These are phyloP conservation scores for Scheffersomyces coipomensis DNA, from an alignment of 805 yeast species.

Conservation along the genomic window DNA sequence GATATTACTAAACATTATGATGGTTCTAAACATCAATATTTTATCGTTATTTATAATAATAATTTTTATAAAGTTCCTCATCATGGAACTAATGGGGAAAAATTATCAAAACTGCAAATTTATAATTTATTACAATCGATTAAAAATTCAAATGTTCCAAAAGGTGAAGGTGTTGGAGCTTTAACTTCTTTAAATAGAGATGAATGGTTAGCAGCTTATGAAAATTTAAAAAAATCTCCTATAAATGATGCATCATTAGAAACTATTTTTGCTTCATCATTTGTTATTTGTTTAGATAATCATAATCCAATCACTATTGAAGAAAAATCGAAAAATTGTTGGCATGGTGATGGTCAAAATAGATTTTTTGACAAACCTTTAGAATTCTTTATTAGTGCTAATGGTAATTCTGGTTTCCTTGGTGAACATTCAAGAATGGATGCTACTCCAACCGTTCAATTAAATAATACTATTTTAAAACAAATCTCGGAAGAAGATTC, in stretches of 20 bases:
- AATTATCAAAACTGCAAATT: conserved; percentile 47
- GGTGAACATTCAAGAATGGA: conserved; percentile 99
- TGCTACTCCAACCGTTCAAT: conserved; percentile 89
- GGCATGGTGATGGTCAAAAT: conserved; percentile 96
- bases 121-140: conserved; percentile 61
- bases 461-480: conserved; percentile 73
- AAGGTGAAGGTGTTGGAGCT: conserved; percentile 65
- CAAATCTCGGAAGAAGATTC: conserved; percentile 49
- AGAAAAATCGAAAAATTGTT: conserved; percentile 78
- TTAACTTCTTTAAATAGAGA: conserved; percentile 86
- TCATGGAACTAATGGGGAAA: conserved; percentile 42
- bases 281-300: conserved; percentile 74
- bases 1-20: conserved; percentile 63
- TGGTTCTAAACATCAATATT: conserved; percentile 55
- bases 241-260: conserved; percentile 59
- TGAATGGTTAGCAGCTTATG: conserved; percentile 64
- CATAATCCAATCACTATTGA: conserved; percentile 74
- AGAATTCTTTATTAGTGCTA: conserved; percentile 76
- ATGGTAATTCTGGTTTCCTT: conserved; percentile 87
- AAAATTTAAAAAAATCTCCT: conserved; percentile 57
- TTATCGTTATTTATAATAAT: conserved; percentile 72
- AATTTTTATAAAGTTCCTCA: conserved; percentile 77
- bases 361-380: conserved; percentile 90
- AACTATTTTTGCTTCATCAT: conserved; percentile 73
- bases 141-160: conserved; percentile 30